Conservation (phyloP, 2,329 filamentous ascomycete genomes). For the Diaporthe sp. region DNA sequence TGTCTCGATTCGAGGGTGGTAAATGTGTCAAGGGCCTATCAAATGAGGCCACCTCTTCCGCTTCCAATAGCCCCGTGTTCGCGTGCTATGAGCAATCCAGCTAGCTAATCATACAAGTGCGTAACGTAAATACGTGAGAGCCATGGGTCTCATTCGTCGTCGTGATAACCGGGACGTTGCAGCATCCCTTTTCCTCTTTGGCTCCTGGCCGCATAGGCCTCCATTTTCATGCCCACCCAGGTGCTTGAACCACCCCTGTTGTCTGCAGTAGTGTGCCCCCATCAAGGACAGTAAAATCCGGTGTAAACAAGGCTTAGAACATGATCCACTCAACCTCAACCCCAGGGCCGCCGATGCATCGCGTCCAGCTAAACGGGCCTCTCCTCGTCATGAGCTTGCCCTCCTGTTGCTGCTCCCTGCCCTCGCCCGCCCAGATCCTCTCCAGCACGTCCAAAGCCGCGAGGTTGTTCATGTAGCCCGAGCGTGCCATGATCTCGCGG, state of each 20-base stretch:
- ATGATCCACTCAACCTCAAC: slow-evolving; percentile 75
- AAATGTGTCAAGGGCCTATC: background rate
- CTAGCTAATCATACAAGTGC: slow-evolving; percentile 26
- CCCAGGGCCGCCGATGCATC: slow-evolving; percentile 65
- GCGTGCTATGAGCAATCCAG: background rate
- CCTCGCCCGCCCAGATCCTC: slow-evolving; percentile 78
- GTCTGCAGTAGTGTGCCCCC: background rate
- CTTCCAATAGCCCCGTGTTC: background rate
- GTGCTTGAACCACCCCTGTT: background rate
- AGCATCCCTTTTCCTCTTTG: slow-evolving; percentile 11
- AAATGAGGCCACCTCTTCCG: background rate
- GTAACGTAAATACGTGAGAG: slow-evolving; percentile 20
- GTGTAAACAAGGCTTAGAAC: slow-evolving; percentile 57
- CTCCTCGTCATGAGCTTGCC: slow-evolving; percentile 50
- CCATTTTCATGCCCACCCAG: background rate
- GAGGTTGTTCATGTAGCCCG: slow-evolving; percentile 93
- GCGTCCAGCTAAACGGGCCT: slow-evolving; percentile 68
- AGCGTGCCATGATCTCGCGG: slow-evolving; percentile 86
- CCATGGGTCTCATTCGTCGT: slow-evolving; percentile 15
- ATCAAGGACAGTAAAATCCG: background rate
- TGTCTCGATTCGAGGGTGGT: slow-evolving; percentile 17
- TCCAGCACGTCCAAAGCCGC: slow-evolving; percentile 87
- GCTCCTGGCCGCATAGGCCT: background rate
- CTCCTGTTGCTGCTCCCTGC: slow-evolving; percentile 49
- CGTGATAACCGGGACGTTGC: slow-evolving; percentile 11